These are phyloP conservation scores for Aspergillus novofumigatus DNA, from an alignment of 2,329 filamentous ascomycete genomes.

Conservation along the genomic window DNA sequence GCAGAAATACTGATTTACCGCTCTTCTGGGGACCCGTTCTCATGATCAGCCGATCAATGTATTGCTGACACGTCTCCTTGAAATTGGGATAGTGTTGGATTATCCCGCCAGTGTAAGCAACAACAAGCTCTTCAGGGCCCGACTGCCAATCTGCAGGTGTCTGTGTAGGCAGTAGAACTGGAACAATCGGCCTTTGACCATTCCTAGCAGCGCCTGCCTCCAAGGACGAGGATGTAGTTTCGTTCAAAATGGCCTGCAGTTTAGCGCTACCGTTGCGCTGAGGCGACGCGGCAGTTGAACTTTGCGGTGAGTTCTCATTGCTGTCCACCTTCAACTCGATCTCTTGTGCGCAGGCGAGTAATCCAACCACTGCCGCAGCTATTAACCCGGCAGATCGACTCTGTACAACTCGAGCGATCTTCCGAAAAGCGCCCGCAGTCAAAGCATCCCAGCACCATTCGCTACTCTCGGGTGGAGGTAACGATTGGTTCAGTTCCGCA, in stretches of 20 bases:
- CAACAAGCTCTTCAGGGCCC: conserved; percentile 59
- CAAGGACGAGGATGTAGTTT: conserved; percentile 5
- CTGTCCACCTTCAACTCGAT: conserved; percentile 47
- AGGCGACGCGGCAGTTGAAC: conserved; percentile 21
- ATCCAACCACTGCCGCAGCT: conserved; percentile 66
- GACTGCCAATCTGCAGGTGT: conserved; percentile 39
- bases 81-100: conserved; percentile 77
- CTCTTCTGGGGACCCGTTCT: conserved; percentile 42
- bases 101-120: conserved; percentile 76
- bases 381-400: conserved; percentile 68
- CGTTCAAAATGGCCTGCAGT: conserved; percentile 13
- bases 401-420: conserved; percentile 67
- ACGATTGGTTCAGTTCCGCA: conserved; percentile 49
- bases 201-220: conserved; percentile 2
- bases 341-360: conserved; percentile 66
- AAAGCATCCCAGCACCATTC: conserved; percentile 61
- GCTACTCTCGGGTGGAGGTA: conserved; percentile 44
- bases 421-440: conserved; percentile 57
- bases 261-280: conserved; percentile 22
- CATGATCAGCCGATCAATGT: conserved; percentile 57
- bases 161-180: conserved; percentile 32
- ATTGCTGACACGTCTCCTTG: conserved; percentile 63
- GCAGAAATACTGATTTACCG: conserved; percentile 48
- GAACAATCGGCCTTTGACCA: conserved; percentile 30
- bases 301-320: conserved; percentile 32